Base-by-base conservation (phyloP, 208 protist genomes). In the Crithidia sp. region DNA sequence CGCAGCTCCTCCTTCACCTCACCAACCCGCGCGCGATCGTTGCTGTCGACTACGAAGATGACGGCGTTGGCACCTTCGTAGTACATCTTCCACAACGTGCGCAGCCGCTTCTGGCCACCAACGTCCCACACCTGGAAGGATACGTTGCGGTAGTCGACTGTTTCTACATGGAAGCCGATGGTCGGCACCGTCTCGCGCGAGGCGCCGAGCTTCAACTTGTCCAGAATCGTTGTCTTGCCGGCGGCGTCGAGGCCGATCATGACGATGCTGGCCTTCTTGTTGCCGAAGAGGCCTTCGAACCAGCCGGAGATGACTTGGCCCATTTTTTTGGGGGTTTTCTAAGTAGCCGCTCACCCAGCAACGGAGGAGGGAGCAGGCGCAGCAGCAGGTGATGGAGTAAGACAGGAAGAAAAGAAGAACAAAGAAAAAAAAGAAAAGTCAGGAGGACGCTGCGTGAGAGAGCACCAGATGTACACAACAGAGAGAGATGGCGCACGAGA, bases 71-170 rank as follows among this genome's bases (percentile, higher is more conserved):
- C 97, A 65, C 97, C 97, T 39, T 98, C 91, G 86, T 97, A 99
- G 86, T 99, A 99, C 76, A 99, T 94, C 47, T 96, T 91, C 98
- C 98, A 99, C 41, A 99, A 79, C 12, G 74, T 75, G 10, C 97
- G 92, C 67, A 99, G 92, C 71, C 96, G 97, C 82, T 99, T 92
- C 87, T 99, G 98, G 16, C 98, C 98, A 39, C 93, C 93, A 4
- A 99, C 97, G 74, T 99, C 98, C 98, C 98, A 99, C 14, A 99
- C 84, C 60, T 97, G 98, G 66, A 99, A 99, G 43, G 86, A 98
- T 49, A 99, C 95, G 62, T 98, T 99, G 74, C 98, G 98, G 86
- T 99, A 99, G 71, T 99, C 87, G 40, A 99, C 96, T 14, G 87
- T 97, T 60, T 99, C 98, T 5, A 99, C 97, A 79, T 99, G 99